A percentile compares a stretch with the other conserved stretches of the same genome.
Evolutionary conservation across 2,329 filamentous ascomycete genomes (phyloP).

Genomic region (Fusarium cyanostomum): DNA sequence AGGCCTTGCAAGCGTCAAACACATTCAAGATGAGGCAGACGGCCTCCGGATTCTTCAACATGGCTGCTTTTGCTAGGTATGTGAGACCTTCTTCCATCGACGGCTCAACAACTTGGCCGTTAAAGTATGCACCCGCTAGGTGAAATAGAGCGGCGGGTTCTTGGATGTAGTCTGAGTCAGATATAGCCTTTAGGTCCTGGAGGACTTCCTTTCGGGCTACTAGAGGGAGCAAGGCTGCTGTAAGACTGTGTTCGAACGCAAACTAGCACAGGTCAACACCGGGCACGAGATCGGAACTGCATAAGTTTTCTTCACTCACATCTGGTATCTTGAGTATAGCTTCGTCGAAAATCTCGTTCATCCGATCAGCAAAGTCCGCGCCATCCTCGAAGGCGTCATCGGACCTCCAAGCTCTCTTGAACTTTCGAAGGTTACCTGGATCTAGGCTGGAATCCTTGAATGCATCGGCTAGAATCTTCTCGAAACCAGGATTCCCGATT

Average conservation of each 20-base stretch:
- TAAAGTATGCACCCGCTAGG: neutral
- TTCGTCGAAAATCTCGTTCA: neutral
- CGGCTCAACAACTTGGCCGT: neutral
- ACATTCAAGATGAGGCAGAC: neutral
- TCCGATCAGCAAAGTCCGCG: neutral
- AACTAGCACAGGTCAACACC: neutral
- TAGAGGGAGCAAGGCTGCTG: neutral
- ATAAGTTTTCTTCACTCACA: neutral
- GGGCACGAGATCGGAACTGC: neutral
- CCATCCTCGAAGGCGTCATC: neutral
- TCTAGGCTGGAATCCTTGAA: neutral
- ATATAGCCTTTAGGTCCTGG: neutral
- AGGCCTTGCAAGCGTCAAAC: neutral
- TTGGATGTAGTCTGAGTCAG: neutral
- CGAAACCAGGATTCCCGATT: neutral
- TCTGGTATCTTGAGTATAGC: neutral
- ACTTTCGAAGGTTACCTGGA: neutral
- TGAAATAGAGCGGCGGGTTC: neutral
- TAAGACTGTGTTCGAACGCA: neutral
- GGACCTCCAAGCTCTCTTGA: neutral
- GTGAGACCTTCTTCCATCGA: neutral
- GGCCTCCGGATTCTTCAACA: neutral
- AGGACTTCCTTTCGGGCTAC: neutral
- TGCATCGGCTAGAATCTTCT: neutral
- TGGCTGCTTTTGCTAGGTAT: neutral